phyloP scores from a whole-genome alignment of 495 filamentous ascomycete species.

The Oidiodendron maius region DNA sequence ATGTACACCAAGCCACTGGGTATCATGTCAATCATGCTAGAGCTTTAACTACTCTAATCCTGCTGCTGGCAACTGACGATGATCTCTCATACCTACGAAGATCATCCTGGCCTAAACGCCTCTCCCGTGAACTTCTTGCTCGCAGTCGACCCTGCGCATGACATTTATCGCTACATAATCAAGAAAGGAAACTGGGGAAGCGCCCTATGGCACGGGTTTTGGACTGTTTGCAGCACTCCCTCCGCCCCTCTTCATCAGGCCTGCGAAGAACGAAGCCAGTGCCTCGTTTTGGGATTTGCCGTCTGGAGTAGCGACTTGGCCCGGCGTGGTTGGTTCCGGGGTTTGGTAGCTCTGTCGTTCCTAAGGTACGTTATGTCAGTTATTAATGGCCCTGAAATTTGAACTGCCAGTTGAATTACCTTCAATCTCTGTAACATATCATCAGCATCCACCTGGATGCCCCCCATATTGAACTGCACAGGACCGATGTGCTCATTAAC shows the following conservation, averaged over 20 bases:
- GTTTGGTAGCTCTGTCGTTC: conserved; percentile 25
- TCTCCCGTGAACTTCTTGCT: too few relatives aligned
- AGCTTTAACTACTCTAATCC: neutral
- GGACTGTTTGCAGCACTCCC: conserved; percentile 20
- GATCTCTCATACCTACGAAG: too few relatives aligned
- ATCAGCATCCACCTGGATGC: conserved; percentile 94
- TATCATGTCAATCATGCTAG: neutral
- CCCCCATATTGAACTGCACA: conserved; percentile 95
- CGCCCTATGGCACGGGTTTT: conserved; percentile 13
- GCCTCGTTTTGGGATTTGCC: conserved; percentile 56
- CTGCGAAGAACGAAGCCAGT: conserved; percentile 61
- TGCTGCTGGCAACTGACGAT: neutral
- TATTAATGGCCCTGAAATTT: neutral
- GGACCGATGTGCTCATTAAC: conserved; percentile 90
- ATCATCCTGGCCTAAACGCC: too few relatives aligned
- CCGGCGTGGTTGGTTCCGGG: conserved; percentile 29
- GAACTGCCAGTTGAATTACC: conserved; percentile 36
- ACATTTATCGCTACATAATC: too few relatives aligned
- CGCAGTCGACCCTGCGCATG: too few relatives aligned
- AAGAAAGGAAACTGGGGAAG: neutral
- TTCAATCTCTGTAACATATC: conserved; percentile 87
- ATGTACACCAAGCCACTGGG: neutral
- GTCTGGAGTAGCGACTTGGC: conserved; percentile 31
- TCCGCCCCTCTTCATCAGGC: conserved; percentile 49
- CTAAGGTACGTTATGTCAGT: conserved; percentile 9